Conservation (phyloP, 2,329 filamentous ascomycete species). For the Coniochaeta sp. region DNA sequence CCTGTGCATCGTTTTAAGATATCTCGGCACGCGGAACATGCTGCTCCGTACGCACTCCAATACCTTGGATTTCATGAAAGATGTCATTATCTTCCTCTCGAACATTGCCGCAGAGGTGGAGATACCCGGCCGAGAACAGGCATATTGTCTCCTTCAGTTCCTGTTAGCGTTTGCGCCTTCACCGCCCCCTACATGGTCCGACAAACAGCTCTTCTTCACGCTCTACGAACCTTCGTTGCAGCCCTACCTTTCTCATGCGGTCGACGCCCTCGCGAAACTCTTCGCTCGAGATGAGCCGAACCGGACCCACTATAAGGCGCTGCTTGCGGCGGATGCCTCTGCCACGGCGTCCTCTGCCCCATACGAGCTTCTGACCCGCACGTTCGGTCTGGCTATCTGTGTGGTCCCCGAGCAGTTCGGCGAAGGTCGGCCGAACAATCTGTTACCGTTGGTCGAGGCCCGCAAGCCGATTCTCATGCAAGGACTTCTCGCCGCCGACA, state of each 20-base stretch:
- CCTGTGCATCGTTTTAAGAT: slow-evolving; percentile 73
- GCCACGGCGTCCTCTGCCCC: slow-evolving; percentile 43
- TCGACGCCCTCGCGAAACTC: slow-evolving; percentile 86
- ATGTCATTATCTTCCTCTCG: slow-evolving; percentile 79
- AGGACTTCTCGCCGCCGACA: slow-evolving; percentile 82
- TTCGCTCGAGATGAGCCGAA: slow-evolving; percentile 93
- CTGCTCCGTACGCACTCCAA: slow-evolving; percentile 76
- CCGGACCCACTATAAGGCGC: slow-evolving; percentile 70
- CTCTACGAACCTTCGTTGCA: slow-evolving; percentile 75
- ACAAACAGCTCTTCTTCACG: slow-evolving; percentile 64
- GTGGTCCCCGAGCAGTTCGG: slow-evolving; percentile 64
- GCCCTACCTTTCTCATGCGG: slow-evolving; percentile 79
- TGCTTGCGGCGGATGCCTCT: slow-evolving; percentile 67
- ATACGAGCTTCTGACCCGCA: slow-evolving; percentile 75
- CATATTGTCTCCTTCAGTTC: slow-evolving; percentile 79
- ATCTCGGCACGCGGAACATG: slow-evolving; percentile 83
- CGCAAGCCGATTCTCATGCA: slow-evolving; percentile 90
- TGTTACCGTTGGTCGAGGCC: slow-evolving; percentile 63
- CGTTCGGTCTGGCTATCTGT: slow-evolving; percentile 81
- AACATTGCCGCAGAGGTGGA: slow-evolving; percentile 79
- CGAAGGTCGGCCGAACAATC: slow-evolving; percentile 52
- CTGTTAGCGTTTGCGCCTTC: slow-evolving; percentile 82
- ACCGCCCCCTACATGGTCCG: slow-evolving; percentile 54
- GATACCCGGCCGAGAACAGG: slow-evolving; percentile 80
- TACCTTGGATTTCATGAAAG: slow-evolving; percentile 95